Conservation (phyloP, 257 asterid genomes). For the Scutellaria galericulata region DNA sequence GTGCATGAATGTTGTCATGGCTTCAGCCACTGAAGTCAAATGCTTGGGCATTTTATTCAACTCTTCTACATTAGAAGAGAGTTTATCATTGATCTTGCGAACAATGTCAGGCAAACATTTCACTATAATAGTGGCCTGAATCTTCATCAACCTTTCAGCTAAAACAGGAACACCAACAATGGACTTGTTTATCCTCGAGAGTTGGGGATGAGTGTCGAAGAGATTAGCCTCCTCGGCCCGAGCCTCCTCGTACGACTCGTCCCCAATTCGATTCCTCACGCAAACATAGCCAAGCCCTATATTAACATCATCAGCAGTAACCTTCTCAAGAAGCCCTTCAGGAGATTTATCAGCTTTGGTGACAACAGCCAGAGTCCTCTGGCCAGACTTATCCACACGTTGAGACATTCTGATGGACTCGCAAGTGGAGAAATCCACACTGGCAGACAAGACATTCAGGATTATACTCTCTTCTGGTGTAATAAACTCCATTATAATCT, state of each 20-base stretch:
- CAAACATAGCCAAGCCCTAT: conserved; percentile 47
- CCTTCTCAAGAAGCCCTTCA: conserved; percentile 45
- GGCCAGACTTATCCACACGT: conserved; percentile 42
- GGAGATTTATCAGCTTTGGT: conserved; percentile 47
- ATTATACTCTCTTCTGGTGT: conserved; percentile 49
- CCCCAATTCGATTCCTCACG: conserved; percentile 38
- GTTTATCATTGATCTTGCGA: conserved; percentile 43
- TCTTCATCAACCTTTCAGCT: conserved; percentile 39
- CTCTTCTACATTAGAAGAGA: conserved; percentile 34
- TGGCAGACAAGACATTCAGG: conserved; percentile 44
- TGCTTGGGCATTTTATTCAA: conserved; percentile 41
- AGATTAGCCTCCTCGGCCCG: conserved; percentile 4
- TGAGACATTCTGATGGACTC: conserved; percentile 49
- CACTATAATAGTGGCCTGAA: conserved; percentile 45
- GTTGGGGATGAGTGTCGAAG: conserved; percentile 5
- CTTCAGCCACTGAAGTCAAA: conserved; percentile 34
- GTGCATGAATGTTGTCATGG: conserved; percentile 39
- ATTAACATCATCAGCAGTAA: conserved; percentile 39
- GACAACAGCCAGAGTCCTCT: conserved; percentile 52
- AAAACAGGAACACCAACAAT: conserved; percentile 38
- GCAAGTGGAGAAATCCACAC: conserved; percentile 42
- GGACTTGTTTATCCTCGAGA: conserved; percentile 4
- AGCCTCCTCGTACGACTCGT: conserved; percentile 30
- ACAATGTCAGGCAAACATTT: conserved; percentile 46
- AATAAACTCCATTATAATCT: conserved; percentile 40